A percentile compares a stretch with the other conserved stretches of the same genome.
These are phyloP conservation scores for Lagerstroemia speciosa DNA, from an alignment of 345 rosid genomes.

Conservation along the genomic window DNA sequence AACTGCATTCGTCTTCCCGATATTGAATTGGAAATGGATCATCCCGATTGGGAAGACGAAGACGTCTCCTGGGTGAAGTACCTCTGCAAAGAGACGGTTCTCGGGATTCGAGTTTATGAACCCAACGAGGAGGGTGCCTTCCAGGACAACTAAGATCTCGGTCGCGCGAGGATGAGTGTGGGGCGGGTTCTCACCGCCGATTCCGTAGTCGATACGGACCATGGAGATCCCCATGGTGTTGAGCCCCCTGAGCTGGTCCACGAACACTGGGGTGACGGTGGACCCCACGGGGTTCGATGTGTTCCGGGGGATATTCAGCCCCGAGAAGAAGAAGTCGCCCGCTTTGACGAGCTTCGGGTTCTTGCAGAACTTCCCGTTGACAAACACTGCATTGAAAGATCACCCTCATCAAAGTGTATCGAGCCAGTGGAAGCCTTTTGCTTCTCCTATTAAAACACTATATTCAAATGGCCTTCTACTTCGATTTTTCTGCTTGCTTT, in stretches of 20 bases:
- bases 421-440: background rate
- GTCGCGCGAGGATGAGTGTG: constrained; percentile 28
- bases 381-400: constrained; percentile 13
- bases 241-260: constrained; percentile 11
- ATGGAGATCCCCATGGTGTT: constrained; percentile 21
- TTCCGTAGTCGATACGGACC: constrained; percentile 19
- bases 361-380: constrained; percentile 25
- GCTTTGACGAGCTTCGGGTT: constrained; percentile 14
- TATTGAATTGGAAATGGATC: constrained; percentile 31
- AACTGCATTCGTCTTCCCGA: too few relatives aligned
- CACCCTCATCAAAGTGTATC: background rate
- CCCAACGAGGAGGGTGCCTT: constrained; percentile 32
- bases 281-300: constrained; percentile 12
- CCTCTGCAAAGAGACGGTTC: constrained; percentile 16
- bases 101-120: constrained; percentile 31
- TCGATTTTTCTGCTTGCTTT: too few relatives aligned
- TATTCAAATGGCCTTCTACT: too few relatives aligned
- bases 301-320: constrained; percentile 15
- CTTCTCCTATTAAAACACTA: too few relatives aligned
- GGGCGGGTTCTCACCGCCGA: constrained; percentile 23
- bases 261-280: constrained; percentile 6
- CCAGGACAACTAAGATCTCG: constrained; percentile 19
- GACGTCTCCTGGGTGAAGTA: constrained; percentile 20
- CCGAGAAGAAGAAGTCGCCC: constrained; percentile 16
- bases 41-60: too few relatives aligned